Evolutionary conservation across 257 asterid species (phyloP).

Genomic region (Nicotiana obtusifolia): DNA sequence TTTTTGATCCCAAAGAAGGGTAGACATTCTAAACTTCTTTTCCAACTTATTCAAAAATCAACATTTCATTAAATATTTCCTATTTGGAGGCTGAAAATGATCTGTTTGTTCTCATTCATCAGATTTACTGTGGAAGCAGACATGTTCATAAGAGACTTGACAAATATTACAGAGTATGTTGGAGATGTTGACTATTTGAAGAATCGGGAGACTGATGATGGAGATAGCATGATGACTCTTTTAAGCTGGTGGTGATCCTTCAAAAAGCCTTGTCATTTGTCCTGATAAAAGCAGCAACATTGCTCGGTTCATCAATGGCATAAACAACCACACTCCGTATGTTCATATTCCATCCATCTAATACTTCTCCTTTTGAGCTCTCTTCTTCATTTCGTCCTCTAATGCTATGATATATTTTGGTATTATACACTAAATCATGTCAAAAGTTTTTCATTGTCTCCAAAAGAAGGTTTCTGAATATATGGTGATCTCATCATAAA

Average conservation of each 20-base stretch:
- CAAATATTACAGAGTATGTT: constrained; percentile 84
- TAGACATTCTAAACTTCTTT: constrained; percentile 7
- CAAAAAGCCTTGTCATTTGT: constrained; percentile 70
- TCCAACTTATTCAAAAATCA: background rate
- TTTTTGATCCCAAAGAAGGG: constrained; percentile 83
- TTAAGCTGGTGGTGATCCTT: constrained; percentile 56
- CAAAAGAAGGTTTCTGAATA: no score
- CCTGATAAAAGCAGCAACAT: constrained; percentile 81
- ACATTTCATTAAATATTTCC: background rate
- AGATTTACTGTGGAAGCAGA: constrained; percentile 95
- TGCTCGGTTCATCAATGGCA: constrained; percentile 89
- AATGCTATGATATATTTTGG: background rate
- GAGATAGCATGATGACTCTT: constrained; percentile 98
- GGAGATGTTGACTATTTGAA: constrained; percentile 85
- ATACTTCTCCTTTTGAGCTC: background rate
- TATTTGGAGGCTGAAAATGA: background rate
- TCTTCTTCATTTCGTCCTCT: no score
- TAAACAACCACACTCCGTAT: constrained; percentile 79
- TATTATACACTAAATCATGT: background rate
- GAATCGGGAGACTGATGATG: constrained; percentile 64
- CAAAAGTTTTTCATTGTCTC: no score
- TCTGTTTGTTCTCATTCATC: constrained; percentile 10
- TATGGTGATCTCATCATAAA: no score
- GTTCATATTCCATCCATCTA: constrained; percentile 16
- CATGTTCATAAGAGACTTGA: constrained; percentile 58